Conservation (phyloP, 1,284 basidiomycete species). For the Thelephora terrestris region DNA sequence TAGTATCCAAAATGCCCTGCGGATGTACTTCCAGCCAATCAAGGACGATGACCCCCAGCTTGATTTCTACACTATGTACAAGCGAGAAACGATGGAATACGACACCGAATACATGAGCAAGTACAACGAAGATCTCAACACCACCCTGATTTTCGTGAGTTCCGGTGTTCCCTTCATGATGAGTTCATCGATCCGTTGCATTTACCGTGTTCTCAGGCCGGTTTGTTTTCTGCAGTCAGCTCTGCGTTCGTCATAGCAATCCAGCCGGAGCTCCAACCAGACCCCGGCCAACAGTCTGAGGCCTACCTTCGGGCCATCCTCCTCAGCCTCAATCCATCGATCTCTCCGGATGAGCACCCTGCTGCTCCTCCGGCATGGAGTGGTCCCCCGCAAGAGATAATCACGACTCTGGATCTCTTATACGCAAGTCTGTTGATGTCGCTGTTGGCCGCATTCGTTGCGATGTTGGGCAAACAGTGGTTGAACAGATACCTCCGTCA, state of each 20-base stretch:
- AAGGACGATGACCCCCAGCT: too few species aligned
- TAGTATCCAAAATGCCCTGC: too few species aligned
- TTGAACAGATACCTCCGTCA: not conserved
- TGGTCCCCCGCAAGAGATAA: not conserved
- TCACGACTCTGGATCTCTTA: not conserved
- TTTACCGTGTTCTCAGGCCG: constrained; percentile 10
- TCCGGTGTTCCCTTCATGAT: too few species aligned
- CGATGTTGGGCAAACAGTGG: constrained; percentile 2
- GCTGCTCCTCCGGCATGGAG: not conserved
- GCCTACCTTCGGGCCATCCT: not conserved
- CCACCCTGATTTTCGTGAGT: too few species aligned
- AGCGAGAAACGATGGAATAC: too few species aligned
- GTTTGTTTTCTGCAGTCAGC: constrained; percentile 17
- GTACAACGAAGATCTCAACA: too few species aligned
- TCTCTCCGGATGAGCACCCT: not conserved
- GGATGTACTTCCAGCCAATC: too few species aligned
- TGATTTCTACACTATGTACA: too few species aligned
- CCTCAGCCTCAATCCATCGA: not conserved
- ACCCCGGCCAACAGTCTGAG: not conserved
- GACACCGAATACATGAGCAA: too few species aligned
- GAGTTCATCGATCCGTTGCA: too few species aligned
- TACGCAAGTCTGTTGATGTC: not conserved
- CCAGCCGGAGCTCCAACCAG: too few species aligned
- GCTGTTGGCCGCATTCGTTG: not conserved
- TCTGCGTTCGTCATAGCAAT: constrained; percentile 13